Evolutionary conservation across 345 rosid species (phyloP).

Genomic region (Gossypium arboreum): DNA sequence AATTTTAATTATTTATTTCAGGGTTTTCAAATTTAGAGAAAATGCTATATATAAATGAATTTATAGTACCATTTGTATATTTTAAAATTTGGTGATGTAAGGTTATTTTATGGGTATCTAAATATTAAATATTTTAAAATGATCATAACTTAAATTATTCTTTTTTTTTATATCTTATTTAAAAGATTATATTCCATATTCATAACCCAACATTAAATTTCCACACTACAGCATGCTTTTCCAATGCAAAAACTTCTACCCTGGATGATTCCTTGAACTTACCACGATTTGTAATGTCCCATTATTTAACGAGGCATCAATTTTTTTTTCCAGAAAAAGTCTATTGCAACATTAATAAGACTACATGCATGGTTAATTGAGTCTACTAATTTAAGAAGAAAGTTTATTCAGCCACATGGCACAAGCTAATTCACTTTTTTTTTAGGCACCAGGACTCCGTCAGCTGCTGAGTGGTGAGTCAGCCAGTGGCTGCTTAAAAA

Average conservation of each 20-base stretch:
- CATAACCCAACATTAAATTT: not conserved
- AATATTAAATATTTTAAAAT: too few species aligned
- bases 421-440: not conserved
- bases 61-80: too few species aligned
- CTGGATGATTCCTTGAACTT: slow-evolving; percentile 8
- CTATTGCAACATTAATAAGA: not conserved
- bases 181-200: too few species aligned
- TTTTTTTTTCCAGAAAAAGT: not conserved
- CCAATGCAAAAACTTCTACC: not conserved
- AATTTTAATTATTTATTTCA: too few species aligned
- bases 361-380: not conserved
- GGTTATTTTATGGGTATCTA: too few species aligned
- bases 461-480: not conserved
- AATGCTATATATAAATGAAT: too few species aligned
- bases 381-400: not conserved
- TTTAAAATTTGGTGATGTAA: too few species aligned
- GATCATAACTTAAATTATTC: too few species aligned
- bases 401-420: slow-evolving; percentile 1
- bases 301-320: not conserved
- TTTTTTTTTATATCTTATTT: too few species aligned
- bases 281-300: not conserved
- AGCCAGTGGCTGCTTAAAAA: not conserved
- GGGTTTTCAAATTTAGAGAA: too few species aligned
- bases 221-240: not conserved
- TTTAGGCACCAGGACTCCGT: too few species aligned